Conservation (phyloP, 495 filamentous ascomycete species). For the Coniosporium apollinis region DNA sequence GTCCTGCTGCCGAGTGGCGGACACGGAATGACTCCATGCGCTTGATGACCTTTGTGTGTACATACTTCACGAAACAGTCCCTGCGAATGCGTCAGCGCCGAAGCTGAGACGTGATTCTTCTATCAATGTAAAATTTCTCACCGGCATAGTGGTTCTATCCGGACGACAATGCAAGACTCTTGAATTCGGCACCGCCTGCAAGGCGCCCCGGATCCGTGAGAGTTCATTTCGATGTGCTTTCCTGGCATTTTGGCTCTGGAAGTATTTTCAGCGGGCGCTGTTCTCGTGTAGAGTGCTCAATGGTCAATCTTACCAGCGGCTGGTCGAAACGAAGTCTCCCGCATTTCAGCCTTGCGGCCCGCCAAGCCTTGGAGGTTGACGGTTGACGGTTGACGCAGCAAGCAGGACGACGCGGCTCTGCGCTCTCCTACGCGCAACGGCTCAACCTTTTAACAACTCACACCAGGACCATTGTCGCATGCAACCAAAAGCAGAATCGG, state of each 20-base stretch:
- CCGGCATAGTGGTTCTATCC: constrained; percentile 23
- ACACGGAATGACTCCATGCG: constrained; percentile 52
- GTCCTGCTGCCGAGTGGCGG: constrained; percentile 17
- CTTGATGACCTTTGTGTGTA: constrained; percentile 57
- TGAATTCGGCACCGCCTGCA: constrained; percentile 18
- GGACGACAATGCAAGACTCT: constrained; percentile 16
- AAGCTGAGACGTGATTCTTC: not conserved
- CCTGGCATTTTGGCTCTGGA: not conserved
- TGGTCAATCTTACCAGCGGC: too few relatives aligned
- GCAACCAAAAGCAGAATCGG: too few relatives aligned
- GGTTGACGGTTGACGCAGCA: too few relatives aligned
- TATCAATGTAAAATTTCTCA: constrained; percentile 2
- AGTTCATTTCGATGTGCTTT: not conserved
- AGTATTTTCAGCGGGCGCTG: too few relatives aligned
- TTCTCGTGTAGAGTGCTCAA: too few relatives aligned
- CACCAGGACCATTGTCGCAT: too few relatives aligned
- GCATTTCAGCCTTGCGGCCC: too few relatives aligned
- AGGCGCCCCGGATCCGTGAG: not conserved
- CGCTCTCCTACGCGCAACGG: too few relatives aligned
- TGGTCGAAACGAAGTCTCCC: too few relatives aligned
- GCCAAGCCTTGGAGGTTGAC: too few relatives aligned
- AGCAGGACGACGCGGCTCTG: too few relatives aligned
- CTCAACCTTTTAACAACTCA: too few relatives aligned
- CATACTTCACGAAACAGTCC: constrained; percentile 60
- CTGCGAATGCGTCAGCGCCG: constrained; percentile 28